Evolutionary conservation across 768 basidiomycete species (phyloP).

Genomic region (Serendipita sp.): DNA sequence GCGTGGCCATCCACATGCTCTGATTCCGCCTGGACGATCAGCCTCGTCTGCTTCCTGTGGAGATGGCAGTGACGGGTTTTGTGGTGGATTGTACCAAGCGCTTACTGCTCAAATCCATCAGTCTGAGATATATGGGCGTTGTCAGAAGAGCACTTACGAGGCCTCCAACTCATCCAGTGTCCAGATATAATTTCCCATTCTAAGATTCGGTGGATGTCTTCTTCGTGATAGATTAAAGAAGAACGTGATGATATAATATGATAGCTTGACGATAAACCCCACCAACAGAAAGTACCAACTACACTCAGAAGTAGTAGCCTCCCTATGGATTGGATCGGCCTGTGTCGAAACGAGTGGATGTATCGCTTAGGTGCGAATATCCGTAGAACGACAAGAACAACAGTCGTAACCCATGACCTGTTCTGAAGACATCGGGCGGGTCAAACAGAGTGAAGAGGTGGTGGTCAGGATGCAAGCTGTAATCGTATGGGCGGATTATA

Average conservation of each 20-base stretch:
- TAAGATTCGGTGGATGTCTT: conserved; percentile 85
- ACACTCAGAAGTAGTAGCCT: neutral
- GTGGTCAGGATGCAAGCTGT: neutral
- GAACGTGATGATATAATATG: conserved; percentile 17
- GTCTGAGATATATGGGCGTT: neutral
- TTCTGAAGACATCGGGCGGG: neutral
- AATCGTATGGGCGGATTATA: neutral
- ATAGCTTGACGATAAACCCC: neutral
- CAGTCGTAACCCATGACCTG: neutral
- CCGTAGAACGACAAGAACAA: neutral
- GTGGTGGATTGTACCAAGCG: conserved; percentile 21
- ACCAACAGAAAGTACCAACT: neutral
- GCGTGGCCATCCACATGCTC: conserved; percentile 10
- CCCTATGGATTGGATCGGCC: neutral
- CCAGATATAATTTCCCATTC: conserved; percentile 88
- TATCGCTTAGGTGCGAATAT: neutral
- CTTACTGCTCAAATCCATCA: neutral
- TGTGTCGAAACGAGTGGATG: conserved; percentile 5
- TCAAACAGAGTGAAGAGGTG: neutral
- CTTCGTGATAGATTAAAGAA: conserved; percentile 56
- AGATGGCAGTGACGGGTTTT: conserved; percentile 57
- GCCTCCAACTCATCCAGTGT: conserved; percentile 74
- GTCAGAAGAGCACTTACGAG: conserved; percentile 34
- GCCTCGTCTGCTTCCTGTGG: conserved; percentile 31
- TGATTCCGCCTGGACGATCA: conserved; percentile 21